Evolutionary conservation across 441 rosid genomes (phyloP).

Genomic region (Adansonia rubrostipa): DNA sequence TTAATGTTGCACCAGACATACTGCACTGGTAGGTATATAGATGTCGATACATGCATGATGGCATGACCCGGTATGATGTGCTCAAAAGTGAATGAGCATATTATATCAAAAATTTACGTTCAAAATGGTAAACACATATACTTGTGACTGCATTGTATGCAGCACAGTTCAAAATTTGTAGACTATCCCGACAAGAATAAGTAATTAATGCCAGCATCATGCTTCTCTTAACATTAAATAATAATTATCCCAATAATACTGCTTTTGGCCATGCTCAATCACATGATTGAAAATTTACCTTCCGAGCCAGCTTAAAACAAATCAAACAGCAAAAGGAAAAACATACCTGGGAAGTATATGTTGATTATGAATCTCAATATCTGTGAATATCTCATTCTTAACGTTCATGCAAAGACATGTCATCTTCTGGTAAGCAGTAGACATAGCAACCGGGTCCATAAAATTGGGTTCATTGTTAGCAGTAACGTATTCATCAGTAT

Average conservation of each 20-base stretch:
- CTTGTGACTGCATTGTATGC: neutral
- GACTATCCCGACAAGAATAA: neutral
- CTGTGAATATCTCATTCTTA: conserved; percentile 84
- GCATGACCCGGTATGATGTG: neutral
- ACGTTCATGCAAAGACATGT: conserved; percentile 71
- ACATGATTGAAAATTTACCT: neutral
- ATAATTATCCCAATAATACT: neutral
- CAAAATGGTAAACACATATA: neutral
- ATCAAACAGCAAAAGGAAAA: conserved; percentile 11
- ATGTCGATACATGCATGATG: neutral
- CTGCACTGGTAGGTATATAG: conserved; percentile 20
- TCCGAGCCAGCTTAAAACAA: conserved; percentile 13
- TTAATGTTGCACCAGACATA: conserved; percentile 26
- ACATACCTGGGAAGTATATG: conserved; percentile 85
- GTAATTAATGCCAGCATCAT: neutral
- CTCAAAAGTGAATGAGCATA: neutral
- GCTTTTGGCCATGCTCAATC: neutral
- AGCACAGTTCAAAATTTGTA: neutral
- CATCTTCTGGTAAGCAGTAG: conserved; percentile 94
- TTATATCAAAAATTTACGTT: neutral
- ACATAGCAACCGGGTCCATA: conserved; percentile 66
- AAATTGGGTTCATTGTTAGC: conserved; percentile 59
- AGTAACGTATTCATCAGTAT: conserved; percentile 87
- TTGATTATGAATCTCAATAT: conserved; percentile 91
- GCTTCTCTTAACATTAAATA: neutral